Conservation (phyloP, 768 basidiomycete species). For the Lentinula raphanica region DNA sequence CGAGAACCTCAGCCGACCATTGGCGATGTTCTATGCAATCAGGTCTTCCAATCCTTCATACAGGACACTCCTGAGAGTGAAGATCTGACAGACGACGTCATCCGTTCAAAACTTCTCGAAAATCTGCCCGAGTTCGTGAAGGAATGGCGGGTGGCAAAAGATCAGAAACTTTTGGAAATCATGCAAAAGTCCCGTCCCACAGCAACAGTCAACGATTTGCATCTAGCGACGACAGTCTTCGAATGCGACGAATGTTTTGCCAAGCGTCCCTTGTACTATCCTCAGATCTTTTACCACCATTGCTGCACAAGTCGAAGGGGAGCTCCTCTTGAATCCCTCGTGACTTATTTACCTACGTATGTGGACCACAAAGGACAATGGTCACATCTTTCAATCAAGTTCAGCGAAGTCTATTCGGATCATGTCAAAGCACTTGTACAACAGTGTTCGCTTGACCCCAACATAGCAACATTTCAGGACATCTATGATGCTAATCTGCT, state of each 20-base stretch:
- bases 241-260: not conserved
- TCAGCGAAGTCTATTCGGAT: not conserved
- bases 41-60: not conserved
- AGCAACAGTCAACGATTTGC: not conserved
- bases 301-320: not conserved
- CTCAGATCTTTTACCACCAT: conserved; percentile 1
- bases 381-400: not conserved
- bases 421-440: not conserved
- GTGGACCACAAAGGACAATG: too few relatives aligned
- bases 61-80: not conserved
- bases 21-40: not conserved
- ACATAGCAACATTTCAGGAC: not conserved
- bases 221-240: not conserved
- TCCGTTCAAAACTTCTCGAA: not conserved
- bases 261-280: not conserved
- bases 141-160: not conserved
- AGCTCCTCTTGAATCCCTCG: not conserved
- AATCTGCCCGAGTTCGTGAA: not conserved
- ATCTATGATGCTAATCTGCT: not conserved
- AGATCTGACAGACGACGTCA: not conserved
- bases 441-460: not conserved
- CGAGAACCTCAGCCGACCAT: not conserved
- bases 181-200: not conserved
- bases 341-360: not conserved
- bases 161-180: not conserved